These are phyloP conservation scores for Venturia asperata DNA, from an alignment of 2,329 filamentous ascomycete species.

Conservation along the genomic window DNA sequence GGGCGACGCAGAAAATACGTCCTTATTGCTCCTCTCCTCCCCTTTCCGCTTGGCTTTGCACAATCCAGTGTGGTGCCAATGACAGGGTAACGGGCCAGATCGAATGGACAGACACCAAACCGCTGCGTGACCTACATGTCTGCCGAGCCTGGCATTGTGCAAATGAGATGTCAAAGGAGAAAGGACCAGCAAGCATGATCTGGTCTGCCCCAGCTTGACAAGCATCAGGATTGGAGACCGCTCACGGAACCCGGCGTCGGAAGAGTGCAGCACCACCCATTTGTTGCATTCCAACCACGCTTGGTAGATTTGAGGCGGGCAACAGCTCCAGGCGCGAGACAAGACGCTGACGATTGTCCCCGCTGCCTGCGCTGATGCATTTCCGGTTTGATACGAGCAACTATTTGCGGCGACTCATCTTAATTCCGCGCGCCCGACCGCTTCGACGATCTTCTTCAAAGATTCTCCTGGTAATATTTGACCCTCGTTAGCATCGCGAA, in stretches of 20 bases:
- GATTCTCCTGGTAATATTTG: constrained; percentile 2
- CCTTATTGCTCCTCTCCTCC: not conserved
- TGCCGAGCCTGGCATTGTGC: constrained; percentile 7
- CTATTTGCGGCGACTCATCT: constrained; percentile 14
- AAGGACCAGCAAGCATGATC: constrained; percentile 11
- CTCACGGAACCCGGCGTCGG: constrained; percentile 4
- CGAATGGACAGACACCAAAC: not conserved
- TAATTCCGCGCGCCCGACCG: constrained; percentile 9
- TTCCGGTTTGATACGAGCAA: constrained; percentile 13
- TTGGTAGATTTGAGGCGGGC: constrained; percentile 9
- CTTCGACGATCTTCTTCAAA: not conserved
- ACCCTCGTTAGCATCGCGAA: not conserved
- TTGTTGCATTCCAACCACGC: constrained; percentile 8
- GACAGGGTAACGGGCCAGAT: not conserved
- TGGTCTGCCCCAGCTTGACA: not conserved
- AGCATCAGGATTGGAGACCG: constrained; percentile 7
- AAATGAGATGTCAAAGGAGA: constrained; percentile 9
- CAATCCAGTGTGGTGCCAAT: constrained; percentile 1
- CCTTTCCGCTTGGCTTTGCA: not conserved
- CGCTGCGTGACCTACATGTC: constrained; percentile 6
- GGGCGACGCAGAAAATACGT: not conserved
- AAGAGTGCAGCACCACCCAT: not conserved
- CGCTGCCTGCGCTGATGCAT: constrained; percentile 1
- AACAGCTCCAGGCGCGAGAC: constrained; percentile 2
- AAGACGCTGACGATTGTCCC: not conserved